These are phyloP conservation scores for Erysimum cheiri DNA, from an alignment of 441 rosid genomes.

Conservation along the genomic window DNA sequence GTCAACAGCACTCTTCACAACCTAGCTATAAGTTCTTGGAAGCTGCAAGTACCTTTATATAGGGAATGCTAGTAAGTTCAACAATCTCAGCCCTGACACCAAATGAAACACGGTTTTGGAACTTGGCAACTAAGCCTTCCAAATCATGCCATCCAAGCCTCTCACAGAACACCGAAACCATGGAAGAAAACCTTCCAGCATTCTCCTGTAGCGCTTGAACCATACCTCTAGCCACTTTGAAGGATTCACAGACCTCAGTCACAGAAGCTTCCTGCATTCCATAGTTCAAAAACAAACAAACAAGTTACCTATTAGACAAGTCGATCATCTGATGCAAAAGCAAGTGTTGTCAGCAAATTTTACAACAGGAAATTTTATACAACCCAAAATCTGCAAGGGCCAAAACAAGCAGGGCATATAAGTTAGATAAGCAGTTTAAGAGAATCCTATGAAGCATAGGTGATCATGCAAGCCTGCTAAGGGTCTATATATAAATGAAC, in stretches of 20 bases:
- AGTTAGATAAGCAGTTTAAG: constrained; percentile 23
- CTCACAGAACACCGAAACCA: constrained; percentile 97
- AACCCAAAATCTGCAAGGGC: constrained; percentile 23
- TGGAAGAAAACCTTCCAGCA: constrained; percentile 98
- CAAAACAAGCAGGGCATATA: constrained; percentile 27
- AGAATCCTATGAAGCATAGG: constrained; percentile 17
- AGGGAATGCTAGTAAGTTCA: constrained; percentile 95
- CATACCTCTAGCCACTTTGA: constrained; percentile 97
- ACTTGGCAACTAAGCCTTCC: constrained; percentile 90
- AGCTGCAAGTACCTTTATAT: constrained; percentile 74
- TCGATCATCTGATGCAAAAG: constrained; percentile 24
- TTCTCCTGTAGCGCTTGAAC: constrained; percentile 98
- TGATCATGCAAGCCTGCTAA: constrained; percentile 36
- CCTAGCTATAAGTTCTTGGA: constrained; percentile 31
- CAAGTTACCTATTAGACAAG: constrained; percentile 21
- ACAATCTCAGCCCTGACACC: constrained; percentile 99
- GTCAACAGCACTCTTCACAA: constrained; percentile 26
- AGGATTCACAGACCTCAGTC: constrained; percentile 94
- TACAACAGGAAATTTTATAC: constrained; percentile 8
- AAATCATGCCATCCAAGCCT: constrained; percentile 99
- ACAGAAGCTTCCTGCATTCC: constrained; percentile 89
- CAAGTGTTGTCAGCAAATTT: constrained; percentile 8
- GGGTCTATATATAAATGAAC: constrained; percentile 24
- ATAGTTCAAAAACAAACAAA: constrained; percentile 33
- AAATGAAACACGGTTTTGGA: constrained; percentile 98